Percentiles rank a stretch among this genome's conserved stretches.
These are phyloP conservation scores for Cercospora janseana DNA, from an alignment of 2,329 filamentous ascomycete genomes.

Conservation along the genomic window DNA sequence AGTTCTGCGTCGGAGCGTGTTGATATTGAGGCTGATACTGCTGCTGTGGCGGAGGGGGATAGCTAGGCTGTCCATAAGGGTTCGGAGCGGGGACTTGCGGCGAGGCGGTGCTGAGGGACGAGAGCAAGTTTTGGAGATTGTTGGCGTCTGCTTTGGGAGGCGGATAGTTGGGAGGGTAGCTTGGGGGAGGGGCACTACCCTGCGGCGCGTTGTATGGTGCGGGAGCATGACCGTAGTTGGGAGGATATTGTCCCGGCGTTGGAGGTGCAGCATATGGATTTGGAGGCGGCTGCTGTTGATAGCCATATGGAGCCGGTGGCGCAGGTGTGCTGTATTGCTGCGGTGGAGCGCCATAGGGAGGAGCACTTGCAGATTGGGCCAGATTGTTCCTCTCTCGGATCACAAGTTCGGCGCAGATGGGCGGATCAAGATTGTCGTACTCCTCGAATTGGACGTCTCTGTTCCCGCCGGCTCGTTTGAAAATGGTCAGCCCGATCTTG, in stretches of 20 bases:
- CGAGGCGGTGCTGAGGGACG: constrained; percentile 51
- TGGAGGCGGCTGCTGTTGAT: constrained; percentile 37
- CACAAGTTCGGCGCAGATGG: constrained; percentile 77
- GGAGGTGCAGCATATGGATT: constrained; percentile 27
- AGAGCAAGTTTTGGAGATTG: constrained; percentile 68
- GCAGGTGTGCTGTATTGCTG: constrained; percentile 29
- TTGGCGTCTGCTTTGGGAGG: constrained; percentile 64
- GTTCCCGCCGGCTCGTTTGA: constrained; percentile 72
- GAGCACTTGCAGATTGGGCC: constrained; percentile 32
- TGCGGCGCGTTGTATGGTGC: constrained; percentile 37
- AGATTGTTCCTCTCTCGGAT: constrained; percentile 62
- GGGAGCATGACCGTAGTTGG: constrained; percentile 27
- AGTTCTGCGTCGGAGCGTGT: constrained; percentile 29
- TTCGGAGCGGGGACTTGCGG: constrained; percentile 20
- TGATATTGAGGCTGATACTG: constrained; percentile 24
- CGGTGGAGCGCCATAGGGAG: constrained; percentile 29
- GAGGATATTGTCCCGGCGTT: constrained; percentile 22
- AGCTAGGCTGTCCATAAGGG: constrained; percentile 22
- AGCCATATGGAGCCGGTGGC: constrained; percentile 32
- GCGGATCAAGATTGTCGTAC: constrained; percentile 78
- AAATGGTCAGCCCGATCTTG: constrained; percentile 79
- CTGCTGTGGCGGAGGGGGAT: constrained; percentile 18
- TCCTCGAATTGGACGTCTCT: constrained; percentile 81
- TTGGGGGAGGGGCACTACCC: constrained; percentile 35
- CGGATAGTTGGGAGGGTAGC: constrained; percentile 43